These are phyloP conservation scores for Hansenula lynferdii DNA, from an alignment of 1,139 yeast species.

Conservation along the genomic window DNA sequence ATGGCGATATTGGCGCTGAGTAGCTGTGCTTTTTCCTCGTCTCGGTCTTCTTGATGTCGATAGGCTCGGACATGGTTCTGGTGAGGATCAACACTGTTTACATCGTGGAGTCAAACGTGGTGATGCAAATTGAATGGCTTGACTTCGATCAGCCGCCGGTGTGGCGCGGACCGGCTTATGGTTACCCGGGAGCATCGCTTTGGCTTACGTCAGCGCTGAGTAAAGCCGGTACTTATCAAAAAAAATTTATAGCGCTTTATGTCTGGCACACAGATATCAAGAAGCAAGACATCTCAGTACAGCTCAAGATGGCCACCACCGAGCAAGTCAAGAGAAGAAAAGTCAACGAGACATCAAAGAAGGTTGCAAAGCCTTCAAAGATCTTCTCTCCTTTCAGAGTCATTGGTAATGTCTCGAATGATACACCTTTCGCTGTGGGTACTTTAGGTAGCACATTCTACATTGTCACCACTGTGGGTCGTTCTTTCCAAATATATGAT, in stretches of 20 bases:
- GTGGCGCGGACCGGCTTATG: too few relatives aligned
- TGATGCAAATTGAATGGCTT: too few relatives aligned
- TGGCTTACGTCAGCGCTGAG: too few relatives aligned
- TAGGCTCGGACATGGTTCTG: slow-evolving; percentile 17
- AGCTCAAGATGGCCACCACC: neutral
- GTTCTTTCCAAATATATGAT: slow-evolving; percentile 89
- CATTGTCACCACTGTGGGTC: slow-evolving; percentile 86
- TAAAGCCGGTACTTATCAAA: neutral
- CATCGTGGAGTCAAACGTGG: too few relatives aligned
- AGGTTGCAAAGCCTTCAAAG: slow-evolving; percentile 30
- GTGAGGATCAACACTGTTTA: too few relatives aligned
- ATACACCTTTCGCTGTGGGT: slow-evolving; percentile 82
- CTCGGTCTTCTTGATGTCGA: slow-evolving; percentile 12
- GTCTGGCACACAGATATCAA: neutral
- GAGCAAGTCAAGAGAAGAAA: slow-evolving; percentile 27
- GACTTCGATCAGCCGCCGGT: too few relatives aligned
- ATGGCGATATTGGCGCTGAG: slow-evolving; percentile 25
- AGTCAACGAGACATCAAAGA: slow-evolving; percentile 8
- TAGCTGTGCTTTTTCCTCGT: neutral
- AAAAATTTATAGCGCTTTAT: neutral
- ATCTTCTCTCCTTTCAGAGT: slow-evolving; percentile 54
- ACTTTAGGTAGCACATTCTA: slow-evolving; percentile 85
- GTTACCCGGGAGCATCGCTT: slow-evolving; percentile 1
- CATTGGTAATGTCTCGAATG: slow-evolving; percentile 71
- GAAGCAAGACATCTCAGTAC: too few relatives aligned